Conservation (phyloP, 106 monocot species). For the Allium sativum region DNA sequence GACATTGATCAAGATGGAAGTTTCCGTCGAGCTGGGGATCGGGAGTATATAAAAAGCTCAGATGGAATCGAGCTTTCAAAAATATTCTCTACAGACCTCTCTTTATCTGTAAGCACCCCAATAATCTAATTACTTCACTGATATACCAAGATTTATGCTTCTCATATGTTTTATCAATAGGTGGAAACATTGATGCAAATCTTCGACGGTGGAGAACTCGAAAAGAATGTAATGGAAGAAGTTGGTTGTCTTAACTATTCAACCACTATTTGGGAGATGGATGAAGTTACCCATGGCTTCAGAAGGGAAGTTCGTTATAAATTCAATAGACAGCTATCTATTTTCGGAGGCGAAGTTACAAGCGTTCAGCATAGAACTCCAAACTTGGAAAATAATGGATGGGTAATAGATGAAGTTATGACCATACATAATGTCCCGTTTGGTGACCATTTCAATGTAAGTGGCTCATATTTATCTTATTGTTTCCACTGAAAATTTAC, state of each 20-base stretch:
- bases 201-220: slow-evolving; percentile 28
- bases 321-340: slow-evolving; percentile 28
- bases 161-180: slow-evolving; percentile 11
- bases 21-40: slow-evolving; percentile 12
- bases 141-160: no score
- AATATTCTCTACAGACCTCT: slow-evolving; percentile 17
- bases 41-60: slow-evolving; percentile 8
- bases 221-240: slow-evolving; percentile 39
- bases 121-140: not conserved
- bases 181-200: slow-evolving; percentile 22
- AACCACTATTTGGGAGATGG: slow-evolving; percentile 21
- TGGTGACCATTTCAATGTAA: slow-evolving; percentile 36
- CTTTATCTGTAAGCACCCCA: slow-evolving; percentile 17
- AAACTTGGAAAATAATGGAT: slow-evolving; percentile 13
- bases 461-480: not conserved
- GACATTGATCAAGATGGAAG: slow-evolving; percentile 8
- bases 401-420: slow-evolving; percentile 37
- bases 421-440: slow-evolving; percentile 42
- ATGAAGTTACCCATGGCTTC: slow-evolving; percentile 3
- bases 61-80: slow-evolving; percentile 18
- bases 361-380: slow-evolving; percentile 29
- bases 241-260: slow-evolving; percentile 46
- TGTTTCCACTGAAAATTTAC: not conserved
- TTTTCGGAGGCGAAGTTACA: slow-evolving; percentile 40
- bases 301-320: slow-evolving; percentile 31